Evolutionary conservation across 768 basidiomycete genomes (phyloP).

Genomic region (Megacollybia marginata): DNA sequence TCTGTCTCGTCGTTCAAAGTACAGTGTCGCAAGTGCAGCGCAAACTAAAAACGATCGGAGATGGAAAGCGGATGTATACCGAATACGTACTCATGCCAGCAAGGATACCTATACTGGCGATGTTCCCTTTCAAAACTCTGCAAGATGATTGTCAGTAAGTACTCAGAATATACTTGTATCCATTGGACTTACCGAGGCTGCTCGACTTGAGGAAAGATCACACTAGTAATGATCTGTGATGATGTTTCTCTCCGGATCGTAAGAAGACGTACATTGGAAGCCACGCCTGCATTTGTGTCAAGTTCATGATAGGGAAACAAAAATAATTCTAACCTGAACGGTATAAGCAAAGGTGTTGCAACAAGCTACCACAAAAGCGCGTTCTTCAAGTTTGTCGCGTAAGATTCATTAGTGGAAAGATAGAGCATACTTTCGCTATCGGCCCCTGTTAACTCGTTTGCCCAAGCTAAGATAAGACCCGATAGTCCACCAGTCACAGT

Average conservation of each 20-base stretch:
- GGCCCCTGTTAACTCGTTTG: slow-evolving; percentile 27
- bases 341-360: slow-evolving; percentile 30
- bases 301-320: too few relatives aligned
- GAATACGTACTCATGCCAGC: slow-evolving; percentile 20
- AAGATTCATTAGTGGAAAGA: background rate
- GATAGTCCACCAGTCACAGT: slow-evolving; percentile 21
- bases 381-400: slow-evolving; percentile 16
- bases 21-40: slow-evolving; percentile 16
- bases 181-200: slow-evolving; percentile 17
- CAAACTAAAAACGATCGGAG: slow-evolving; percentile 9
- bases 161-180: background rate
- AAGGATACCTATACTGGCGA: slow-evolving; percentile 24
- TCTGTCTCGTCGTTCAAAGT: slow-evolving; percentile 18
- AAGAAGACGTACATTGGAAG: slow-evolving; percentile 24
- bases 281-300: slow-evolving; percentile 13
- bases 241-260: background rate
- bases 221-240: slow-evolving; percentile 7
- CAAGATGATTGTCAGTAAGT: background rate
- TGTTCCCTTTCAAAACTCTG: slow-evolving; percentile 24
- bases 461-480: slow-evolving; percentile 28
- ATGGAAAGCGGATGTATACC: background rate
- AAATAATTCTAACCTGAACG: slow-evolving; percentile 11
- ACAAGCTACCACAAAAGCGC: slow-evolving; percentile 26
- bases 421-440: slow-evolving; percentile 25
- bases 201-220: slow-evolving; percentile 29